Evolutionary conservation across 2,329 filamentous ascomycete genomes (phyloP).

Genomic region (Byssochlamys sp.): DNA sequence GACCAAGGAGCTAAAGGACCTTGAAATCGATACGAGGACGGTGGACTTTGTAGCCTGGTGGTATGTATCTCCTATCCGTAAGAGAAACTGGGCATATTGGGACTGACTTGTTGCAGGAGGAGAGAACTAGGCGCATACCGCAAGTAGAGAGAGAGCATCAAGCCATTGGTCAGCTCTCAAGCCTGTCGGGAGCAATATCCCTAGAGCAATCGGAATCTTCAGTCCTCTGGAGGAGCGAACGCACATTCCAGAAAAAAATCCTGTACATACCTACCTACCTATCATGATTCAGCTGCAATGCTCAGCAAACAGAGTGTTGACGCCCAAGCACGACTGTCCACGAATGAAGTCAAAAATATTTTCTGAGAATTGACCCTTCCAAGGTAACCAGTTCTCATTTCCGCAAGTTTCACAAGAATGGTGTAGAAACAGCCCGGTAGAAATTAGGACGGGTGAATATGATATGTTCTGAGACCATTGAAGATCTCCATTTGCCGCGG

Average conservation of each 20-base stretch:
- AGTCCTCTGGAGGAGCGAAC: not conserved
- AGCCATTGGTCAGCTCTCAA: not conserved
- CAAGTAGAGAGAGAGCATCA: slow-evolving; percentile 9
- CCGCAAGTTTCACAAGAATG: not conserved
- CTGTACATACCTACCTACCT: not conserved
- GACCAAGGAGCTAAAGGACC: slow-evolving; percentile 59
- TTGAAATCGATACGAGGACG: slow-evolving; percentile 66
- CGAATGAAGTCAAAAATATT: not conserved
- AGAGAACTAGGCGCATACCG: slow-evolving; percentile 21
- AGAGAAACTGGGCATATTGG: not conserved
- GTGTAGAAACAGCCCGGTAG: not conserved
- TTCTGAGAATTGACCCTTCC: not conserved
- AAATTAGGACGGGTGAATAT: not conserved
- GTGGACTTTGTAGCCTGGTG: slow-evolving; percentile 75
- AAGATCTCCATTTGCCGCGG: not conserved
- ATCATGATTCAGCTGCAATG: not conserved
- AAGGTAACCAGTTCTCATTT: not conserved
- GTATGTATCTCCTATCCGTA: slow-evolving; percentile 30
- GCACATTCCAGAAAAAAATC: not conserved
- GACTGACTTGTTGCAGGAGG: slow-evolving; percentile 15
- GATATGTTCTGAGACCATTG: not conserved
- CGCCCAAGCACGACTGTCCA: not conserved
- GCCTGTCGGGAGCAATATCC: not conserved
- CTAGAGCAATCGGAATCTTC: not conserved
- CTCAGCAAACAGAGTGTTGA: not conserved